Evolutionary conservation across 495 filamentous ascomycete species (phyloP).

Genomic region (Talaromyces trachyspermus): DNA sequence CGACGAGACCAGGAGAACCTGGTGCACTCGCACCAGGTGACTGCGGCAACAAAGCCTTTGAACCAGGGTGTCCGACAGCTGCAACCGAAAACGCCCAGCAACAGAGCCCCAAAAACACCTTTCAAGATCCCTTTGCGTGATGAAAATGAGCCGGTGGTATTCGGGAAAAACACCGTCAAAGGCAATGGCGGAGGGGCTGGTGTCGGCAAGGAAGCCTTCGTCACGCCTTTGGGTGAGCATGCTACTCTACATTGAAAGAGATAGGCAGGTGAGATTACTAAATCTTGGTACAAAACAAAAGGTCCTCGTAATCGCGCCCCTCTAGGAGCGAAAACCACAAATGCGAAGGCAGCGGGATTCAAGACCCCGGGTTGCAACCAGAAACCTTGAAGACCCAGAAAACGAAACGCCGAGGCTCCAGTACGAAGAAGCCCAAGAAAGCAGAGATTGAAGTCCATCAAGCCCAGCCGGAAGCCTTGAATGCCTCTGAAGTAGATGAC

Average conservation of each 20-base stretch:
- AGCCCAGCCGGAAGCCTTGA: constrained; percentile 22
- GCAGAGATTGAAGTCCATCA: constrained; percentile 31
- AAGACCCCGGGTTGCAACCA: constrained; percentile 50
- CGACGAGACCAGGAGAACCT: constrained; percentile 88
- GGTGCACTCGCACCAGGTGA: constrained; percentile 65
- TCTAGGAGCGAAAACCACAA: constrained; percentile 90
- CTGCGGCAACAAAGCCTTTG: constrained; percentile 69
- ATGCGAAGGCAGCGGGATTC: constrained; percentile 71
- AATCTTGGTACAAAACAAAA: no score
- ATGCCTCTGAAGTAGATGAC: constrained; percentile 46
- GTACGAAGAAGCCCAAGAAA: constrained; percentile 43
- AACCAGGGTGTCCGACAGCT: constrained; percentile 57
- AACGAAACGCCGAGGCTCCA: constrained; percentile 42
- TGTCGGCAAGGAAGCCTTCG: constrained; percentile 60
- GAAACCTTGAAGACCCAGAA: constrained; percentile 40
- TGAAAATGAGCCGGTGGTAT: constrained; percentile 65
- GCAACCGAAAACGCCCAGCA: constrained; percentile 71
- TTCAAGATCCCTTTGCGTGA: constrained; percentile 79
- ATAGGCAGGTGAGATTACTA: no score
- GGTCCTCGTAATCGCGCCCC: constrained; percentile 64
- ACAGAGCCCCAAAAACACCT: constrained; percentile 72
- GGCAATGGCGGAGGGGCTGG: constrained; percentile 49
- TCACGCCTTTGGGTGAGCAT: constrained; percentile 81
- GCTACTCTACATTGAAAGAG: no score
- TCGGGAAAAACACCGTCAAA: constrained; percentile 59